These are phyloP conservation scores for Nannochloris sp. DNA, from an alignment of 139 green algal species.

Conservation along the genomic window DNA sequence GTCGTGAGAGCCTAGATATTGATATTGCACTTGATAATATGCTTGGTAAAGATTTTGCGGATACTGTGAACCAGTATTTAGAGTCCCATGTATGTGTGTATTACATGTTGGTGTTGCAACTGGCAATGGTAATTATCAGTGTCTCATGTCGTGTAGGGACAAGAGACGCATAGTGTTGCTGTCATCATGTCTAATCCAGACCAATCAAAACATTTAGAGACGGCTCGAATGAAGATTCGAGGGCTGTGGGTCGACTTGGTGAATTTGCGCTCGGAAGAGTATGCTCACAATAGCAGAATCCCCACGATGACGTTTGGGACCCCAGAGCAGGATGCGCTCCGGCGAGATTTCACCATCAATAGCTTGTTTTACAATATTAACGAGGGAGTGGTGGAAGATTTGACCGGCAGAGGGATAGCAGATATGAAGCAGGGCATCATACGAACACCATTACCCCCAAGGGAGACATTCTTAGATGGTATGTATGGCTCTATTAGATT, in stretches of 20 bases:
- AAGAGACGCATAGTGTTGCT: constrained; percentile 46
- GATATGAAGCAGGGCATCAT: constrained; percentile 80
- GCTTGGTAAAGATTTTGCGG: constrained; percentile 80
- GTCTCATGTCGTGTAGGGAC: constrained; percentile 12
- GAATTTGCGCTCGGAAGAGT: constrained; percentile 91
- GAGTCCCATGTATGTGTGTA: constrained; percentile 15
- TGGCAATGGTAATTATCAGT: not conserved
- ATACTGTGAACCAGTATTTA: constrained; percentile 74
- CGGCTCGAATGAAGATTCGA: constrained; percentile 73
- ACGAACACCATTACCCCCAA: constrained; percentile 80
- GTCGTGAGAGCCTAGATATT: constrained; percentile 77
- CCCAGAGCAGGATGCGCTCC: constrained; percentile 59
- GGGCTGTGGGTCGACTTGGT: constrained; percentile 84
- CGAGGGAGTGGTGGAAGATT: constrained; percentile 68
- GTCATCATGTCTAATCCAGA: constrained; percentile 95
- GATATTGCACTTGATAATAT: constrained; percentile 94
- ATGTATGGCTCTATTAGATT: not conserved
- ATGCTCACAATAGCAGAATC: constrained; percentile 77
- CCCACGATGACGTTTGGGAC: constrained; percentile 86
- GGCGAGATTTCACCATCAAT: constrained; percentile 96
- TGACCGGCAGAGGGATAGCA: constrained; percentile 69
- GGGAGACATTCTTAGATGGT: constrained; percentile 83
- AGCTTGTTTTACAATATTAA: constrained; percentile 97
- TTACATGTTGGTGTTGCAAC: not conserved
- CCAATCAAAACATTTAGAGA: constrained; percentile 98